A percentile compares a stretch with the other conserved stretches of the same genome.
Conservation (phyloP, 2,329 filamentous ascomycete species). For the Colletotrichum tropicale region DNA sequence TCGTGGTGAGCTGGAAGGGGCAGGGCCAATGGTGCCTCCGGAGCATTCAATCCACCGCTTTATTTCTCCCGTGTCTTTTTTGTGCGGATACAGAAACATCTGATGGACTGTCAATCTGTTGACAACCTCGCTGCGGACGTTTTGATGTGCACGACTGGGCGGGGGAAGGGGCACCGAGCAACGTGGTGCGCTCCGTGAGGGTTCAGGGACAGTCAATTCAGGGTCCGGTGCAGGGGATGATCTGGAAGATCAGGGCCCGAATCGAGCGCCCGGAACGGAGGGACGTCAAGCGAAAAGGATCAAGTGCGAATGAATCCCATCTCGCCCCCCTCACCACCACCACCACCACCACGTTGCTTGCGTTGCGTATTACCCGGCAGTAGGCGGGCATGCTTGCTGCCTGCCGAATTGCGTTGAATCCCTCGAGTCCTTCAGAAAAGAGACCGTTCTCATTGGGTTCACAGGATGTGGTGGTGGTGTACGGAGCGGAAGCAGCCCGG, state of each 20-base stretch:
- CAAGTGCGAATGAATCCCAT: neutral
- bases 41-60: neutral
- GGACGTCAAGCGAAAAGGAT: neutral
- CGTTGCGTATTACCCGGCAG: neutral
- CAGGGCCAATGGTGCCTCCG: neutral
- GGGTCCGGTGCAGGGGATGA: constrained; percentile 6
- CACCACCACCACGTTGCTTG: neutral
- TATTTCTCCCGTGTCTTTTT: neutral
- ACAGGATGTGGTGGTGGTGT: neutral
- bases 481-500: neutral
- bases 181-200: neutral
- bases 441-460: neutral
- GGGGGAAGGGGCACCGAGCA: neutral
- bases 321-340: neutral
- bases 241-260: constrained; percentile 8
- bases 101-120: neutral
- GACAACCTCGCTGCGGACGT: neutral
- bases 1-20: neutral
- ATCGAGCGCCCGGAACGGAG: neutral
- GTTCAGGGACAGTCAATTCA: neutral
- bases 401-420: neutral
- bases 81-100: neutral
- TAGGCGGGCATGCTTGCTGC: neutral
- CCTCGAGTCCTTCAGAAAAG: neutral
- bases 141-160: neutral